Evolutionary conservation across 1,139 yeast genomes (phyloP), one percentile per base, ranked within the genome.

Genomic region (Blastobotrys proliferans): DNA sequence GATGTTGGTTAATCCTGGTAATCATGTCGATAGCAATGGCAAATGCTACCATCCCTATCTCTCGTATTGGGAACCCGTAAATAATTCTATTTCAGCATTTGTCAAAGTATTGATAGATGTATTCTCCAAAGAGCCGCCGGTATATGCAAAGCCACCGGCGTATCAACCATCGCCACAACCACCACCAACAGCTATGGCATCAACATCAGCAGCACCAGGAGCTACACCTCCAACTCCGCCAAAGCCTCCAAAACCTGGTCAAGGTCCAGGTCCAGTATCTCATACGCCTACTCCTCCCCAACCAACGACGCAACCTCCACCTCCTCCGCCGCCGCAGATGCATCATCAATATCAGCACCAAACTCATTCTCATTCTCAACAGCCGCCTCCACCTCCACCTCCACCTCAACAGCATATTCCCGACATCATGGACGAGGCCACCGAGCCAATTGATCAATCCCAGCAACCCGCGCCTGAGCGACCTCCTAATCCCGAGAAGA

Each of bases 21-120:
- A 80, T 51, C 70, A 76, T 54, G 76, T 86, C 2, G 95, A 85
- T 58, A 64, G 77, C n/a, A 84, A 74, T 60, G 96, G 96, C 2
- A 64, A 68, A 38, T 73, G 87, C 46, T 84, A 81, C 58, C 83
- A 83, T 53, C 94, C 94, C 0, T 74, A 72, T 45, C 61, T 85
- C 38, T 63, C 81, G 1, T 66, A 67, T 24, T 86, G 96, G 96
- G 45, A 53, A 25, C 8, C 3, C 4, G 52, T 48, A 11, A 41
- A 43, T 24, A 41, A 60, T 2, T 70, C 67, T 44, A 54, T 81
- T 33, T 40, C 67, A 9, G 67, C 58, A 29, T 57, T 76, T 44
- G 56, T 71, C 14, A 58, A 58, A 13, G 55, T 70, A 1, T 53
- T 81, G 41, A 52, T 65, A 6, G 68, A 63, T 4, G 62, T 69